phyloP scores from a whole-genome alignment of 2,329 filamentous ascomycete species.

The Colletotrichum sp. region DNA sequence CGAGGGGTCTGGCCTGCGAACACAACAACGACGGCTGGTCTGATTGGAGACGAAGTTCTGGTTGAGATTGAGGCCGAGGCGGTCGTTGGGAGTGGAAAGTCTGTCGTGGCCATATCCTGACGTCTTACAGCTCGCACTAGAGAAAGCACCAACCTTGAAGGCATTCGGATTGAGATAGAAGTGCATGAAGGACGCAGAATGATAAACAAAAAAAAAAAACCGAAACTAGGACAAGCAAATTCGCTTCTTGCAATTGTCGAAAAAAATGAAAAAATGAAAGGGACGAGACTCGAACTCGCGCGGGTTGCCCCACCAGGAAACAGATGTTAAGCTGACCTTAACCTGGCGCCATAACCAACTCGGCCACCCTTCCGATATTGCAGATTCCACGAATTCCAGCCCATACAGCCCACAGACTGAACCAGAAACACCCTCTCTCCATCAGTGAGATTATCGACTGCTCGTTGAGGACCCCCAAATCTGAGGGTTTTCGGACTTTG shows the following conservation, averaged over 20 bases:
- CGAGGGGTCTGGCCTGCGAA: neutral
- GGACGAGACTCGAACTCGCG: constrained; percentile 22
- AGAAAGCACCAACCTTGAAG: too few relatives aligned
- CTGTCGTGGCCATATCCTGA: neutral
- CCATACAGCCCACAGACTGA: too few relatives aligned
- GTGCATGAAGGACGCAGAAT: too few relatives aligned
- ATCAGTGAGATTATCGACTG: too few relatives aligned
- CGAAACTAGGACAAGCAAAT: too few relatives aligned
- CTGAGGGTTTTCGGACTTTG: too few relatives aligned
- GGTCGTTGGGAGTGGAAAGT: neutral
- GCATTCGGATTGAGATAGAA: too few relatives aligned
- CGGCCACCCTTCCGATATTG: constrained; percentile 21
- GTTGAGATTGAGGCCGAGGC: constrained; percentile 8
- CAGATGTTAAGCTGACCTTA: constrained; percentile 22
- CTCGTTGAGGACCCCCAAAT: accelerated
- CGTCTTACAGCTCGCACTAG: neutral
- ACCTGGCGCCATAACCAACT: constrained; percentile 22
- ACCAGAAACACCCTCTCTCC: too few relatives aligned
- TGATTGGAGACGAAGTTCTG: neutral
- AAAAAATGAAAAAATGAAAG: constrained; percentile 9
- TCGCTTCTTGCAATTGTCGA: accelerated
- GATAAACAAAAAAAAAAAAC: too few relatives aligned
- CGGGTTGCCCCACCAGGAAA: constrained; percentile 22
- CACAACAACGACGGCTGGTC: neutral
- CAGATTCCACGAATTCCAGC: too few relatives aligned